Evolutionary conservation across 2,329 filamentous ascomycete genomes (phyloP).

Genomic region (Microsporum ferrugineum): DNA sequence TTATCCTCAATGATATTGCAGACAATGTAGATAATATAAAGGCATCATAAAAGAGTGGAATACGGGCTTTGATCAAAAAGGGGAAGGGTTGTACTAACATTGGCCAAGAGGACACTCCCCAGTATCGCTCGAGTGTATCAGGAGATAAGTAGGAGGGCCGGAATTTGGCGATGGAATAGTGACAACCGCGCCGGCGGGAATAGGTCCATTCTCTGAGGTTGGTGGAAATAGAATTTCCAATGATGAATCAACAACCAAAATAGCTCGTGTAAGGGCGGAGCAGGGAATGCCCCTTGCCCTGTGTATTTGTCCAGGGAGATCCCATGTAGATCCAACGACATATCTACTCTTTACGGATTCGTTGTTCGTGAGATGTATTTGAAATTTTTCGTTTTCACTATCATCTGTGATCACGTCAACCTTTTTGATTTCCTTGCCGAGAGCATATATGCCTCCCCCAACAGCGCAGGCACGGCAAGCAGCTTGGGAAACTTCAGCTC

Average conservation of each 20-base stretch:
- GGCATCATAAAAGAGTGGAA: constrained; percentile 58
- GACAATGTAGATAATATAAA: constrained; percentile 99
- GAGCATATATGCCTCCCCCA: constrained; percentile 79
- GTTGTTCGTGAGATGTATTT: constrained; percentile 27
- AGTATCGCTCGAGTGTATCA: constrained; percentile 78
- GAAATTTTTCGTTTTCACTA: constrained; percentile 15
- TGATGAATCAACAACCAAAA: constrained; percentile 57
- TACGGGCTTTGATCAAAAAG: constrained; percentile 10
- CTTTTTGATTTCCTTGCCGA: constrained; percentile 54
- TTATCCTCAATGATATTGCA: constrained; percentile 82
- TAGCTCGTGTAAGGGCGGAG: constrained; percentile 46
- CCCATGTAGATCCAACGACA: constrained; percentile 29
- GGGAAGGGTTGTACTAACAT: constrained; percentile 54
- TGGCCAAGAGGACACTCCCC: constrained; percentile 82
- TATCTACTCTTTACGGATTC: constrained; percentile 28
- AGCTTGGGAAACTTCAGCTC: constrained; percentile 81
- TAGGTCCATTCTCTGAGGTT: constrained; percentile 61
- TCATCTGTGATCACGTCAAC: constrained; percentile 7
- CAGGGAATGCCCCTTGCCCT: constrained; percentile 11
- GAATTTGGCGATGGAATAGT: constrained; percentile 28
- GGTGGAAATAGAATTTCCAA: constrained; percentile 57
- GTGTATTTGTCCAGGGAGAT: constrained; percentile 22
- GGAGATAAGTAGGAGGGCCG: constrained; percentile 44
- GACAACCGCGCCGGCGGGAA: constrained; percentile 54
- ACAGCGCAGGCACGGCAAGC: constrained; percentile 84